phyloP scores from a whole-genome alignment of 208 protist species.

The Leishmania gerbilli region DNA sequence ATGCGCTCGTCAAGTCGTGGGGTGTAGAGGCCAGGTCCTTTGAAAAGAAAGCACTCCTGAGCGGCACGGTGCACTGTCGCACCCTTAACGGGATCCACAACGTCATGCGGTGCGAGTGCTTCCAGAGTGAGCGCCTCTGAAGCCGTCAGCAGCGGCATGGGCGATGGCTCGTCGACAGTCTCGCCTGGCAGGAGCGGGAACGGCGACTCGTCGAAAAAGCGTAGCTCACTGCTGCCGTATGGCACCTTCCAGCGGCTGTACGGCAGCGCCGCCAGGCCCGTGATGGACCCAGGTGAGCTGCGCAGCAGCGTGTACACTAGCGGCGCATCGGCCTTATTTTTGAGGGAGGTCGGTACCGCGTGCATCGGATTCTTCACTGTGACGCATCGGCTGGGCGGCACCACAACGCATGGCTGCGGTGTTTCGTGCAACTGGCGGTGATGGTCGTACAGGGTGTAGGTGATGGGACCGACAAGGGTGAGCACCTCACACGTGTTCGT shows the following conservation, averaged over 20 bases:
- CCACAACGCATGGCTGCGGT: slow-evolving; percentile 52
- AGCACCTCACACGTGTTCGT: slow-evolving; percentile 79
- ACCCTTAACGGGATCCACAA: neutral
- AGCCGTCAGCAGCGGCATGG: slow-evolving; percentile 61
- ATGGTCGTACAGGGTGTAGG: slow-evolving; percentile 84
- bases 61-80: neutral
- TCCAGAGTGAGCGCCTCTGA: slow-evolving; percentile 55
- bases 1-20: slow-evolving; percentile 37
- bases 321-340: slow-evolving; percentile 10
- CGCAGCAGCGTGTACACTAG: slow-evolving; percentile 8
- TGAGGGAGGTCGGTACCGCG: neutral
- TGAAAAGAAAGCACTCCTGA: slow-evolving; percentile 39
- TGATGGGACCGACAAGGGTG: slow-evolving; percentile 86
- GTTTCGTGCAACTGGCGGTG: slow-evolving; percentile 35
- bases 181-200: slow-evolving; percentile 93
- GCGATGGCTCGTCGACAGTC: slow-evolving; percentile 28
- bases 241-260: slow-evolving; percentile 23
- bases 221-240: slow-evolving; percentile 82
- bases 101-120: slow-evolving; percentile 20
- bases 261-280: slow-evolving; percentile 10
- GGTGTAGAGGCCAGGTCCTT: slow-evolving; percentile 43
- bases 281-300: neutral
- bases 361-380: slow-evolving; percentile 71
- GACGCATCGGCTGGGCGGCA: slow-evolving; percentile 92
- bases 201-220: slow-evolving; percentile 64